Conservation (phyloP, 2,329 filamentous ascomycete genomes). For the Fusarium citri region DNA sequence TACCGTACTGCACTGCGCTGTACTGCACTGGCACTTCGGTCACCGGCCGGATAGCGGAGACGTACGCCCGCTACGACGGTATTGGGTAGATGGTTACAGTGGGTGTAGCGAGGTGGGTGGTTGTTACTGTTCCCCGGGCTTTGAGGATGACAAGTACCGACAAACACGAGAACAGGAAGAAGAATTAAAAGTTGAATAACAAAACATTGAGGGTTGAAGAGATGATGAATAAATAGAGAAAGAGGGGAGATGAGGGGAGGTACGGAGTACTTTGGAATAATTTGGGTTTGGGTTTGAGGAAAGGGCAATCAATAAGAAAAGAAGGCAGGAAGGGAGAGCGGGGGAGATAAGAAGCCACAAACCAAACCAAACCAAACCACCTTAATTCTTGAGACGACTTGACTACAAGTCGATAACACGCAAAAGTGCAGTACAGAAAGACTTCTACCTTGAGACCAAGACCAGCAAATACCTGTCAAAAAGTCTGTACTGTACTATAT, state of each 20-base stretch:
- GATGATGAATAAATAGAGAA: slow-evolving; percentile 8
- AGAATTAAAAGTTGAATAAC: background rate
- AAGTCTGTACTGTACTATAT: slow-evolving; percentile 27
- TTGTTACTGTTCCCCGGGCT: slow-evolving; percentile 7
- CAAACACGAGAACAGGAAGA: background rate
- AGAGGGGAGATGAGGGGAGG: slow-evolving; percentile 2
- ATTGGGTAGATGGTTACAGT: slow-evolving; percentile 32
- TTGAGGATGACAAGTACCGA: slow-evolving; percentile 9
- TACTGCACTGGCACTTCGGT: slow-evolving; percentile 36
- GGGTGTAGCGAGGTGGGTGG: slow-evolving; percentile 22
- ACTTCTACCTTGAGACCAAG: background rate
- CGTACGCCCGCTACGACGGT: slow-evolving; percentile 32
- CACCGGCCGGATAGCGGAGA: slow-evolving; percentile 39
- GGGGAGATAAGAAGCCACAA: slow-evolving; percentile 39
- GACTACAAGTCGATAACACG: slow-evolving; percentile 10
- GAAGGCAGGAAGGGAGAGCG: slow-evolving; percentile 27
- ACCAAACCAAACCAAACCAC: background rate
- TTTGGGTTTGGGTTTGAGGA: slow-evolving; percentile 14
- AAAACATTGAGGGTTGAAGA: background rate
- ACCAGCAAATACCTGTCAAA: slow-evolving; percentile 7
- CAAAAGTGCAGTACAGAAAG: slow-evolving; percentile 7
- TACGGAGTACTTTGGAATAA: slow-evolving; percentile 1
- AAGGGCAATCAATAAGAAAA: slow-evolving; percentile 12
- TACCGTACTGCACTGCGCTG: background rate
- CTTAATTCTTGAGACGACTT: slow-evolving; percentile 7